Evolutionary conservation across 179 eudicot genomes (phyloP).

Genomic region (Drosera spatulata): DNA sequence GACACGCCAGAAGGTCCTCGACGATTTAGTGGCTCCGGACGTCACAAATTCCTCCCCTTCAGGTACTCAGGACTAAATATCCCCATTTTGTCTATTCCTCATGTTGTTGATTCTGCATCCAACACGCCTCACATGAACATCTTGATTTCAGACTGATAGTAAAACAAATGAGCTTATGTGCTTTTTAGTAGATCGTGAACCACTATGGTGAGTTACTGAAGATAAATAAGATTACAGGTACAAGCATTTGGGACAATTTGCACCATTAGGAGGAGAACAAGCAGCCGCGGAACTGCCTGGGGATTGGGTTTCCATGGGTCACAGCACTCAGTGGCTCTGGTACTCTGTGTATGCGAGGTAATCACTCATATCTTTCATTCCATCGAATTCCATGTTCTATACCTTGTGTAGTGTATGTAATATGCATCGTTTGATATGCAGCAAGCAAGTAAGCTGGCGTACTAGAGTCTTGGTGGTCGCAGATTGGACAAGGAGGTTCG

Average conservation of each 20-base stretch:
- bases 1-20: constrained; percentile 68
- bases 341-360: constrained; percentile 79
- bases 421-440: constrained; percentile 11
- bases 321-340: constrained; percentile 81
- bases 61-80: constrained; percentile 21
- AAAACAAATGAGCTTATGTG: no score
- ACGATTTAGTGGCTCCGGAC: constrained; percentile 54
- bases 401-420: neutral
- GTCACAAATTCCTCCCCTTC: constrained; percentile 61
- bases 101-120: no score
- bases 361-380: neutral
- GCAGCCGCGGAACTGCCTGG: constrained; percentile 78
- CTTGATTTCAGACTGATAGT: neutral
- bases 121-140: neutral
- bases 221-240: constrained; percentile 24
- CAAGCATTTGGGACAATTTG: constrained; percentile 70
- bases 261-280: constrained; percentile 69
- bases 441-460: constrained; percentile 92
- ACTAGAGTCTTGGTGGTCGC: constrained; percentile 64
- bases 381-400: no score
- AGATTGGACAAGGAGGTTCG: constrained; percentile 59
- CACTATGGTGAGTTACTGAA: no score
- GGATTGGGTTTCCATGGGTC: constrained; percentile 70
- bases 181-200: no score
- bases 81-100: no score